A percentile compares a stretch with the other conserved stretches of the same genome.
These are phyloP conservation scores for Trichosporon ovoides DNA, from an alignment of 1,284 basidiomycete genomes.

Conservation along the genomic window DNA sequence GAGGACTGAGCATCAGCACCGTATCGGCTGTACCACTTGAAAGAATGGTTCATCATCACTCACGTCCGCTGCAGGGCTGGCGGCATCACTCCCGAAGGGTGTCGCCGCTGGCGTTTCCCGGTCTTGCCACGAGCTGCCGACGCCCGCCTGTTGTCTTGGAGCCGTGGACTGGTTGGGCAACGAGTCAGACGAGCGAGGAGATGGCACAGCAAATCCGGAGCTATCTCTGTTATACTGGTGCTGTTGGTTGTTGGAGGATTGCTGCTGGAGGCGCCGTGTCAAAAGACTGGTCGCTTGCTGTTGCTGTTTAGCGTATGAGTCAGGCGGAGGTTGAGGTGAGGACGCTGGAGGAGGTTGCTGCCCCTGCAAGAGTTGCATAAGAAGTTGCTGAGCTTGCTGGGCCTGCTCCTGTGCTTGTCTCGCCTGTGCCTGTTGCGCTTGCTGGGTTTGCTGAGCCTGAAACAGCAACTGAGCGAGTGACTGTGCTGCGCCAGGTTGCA, in stretches of 20 bases:
- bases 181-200: neutral
- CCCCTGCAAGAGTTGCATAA: constrained; percentile 7
- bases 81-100: neutral
- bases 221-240: neutral
- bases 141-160: neutral
- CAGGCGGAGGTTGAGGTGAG: constrained; percentile 1
- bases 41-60: neutral
- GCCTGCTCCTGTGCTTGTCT: constrained; percentile 14
- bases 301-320: constrained; percentile 2
- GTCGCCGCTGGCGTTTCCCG: neutral
- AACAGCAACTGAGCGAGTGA: constrained; percentile 11
- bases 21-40: neutral
- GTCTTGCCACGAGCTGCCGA: neutral
- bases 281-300: constrained; percentile 24
- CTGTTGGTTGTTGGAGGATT: constrained; percentile 9
- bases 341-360: neutral
- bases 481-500: neutral
- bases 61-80: neutral
- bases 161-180: neutral
- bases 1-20: constrained; percentile 12
- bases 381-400: constrained; percentile 14
- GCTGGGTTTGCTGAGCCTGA: constrained; percentile 12
- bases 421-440: constrained; percentile 8
- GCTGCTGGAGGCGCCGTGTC: constrained; percentile 34
- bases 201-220: neutral